Percentiles rank a stretch among this genome's conserved stretches.
These are phyloP conservation scores for Pochonia chlamydosporia DNA, from an alignment of 2,329 filamentous ascomycete species.

Conservation along the genomic window DNA sequence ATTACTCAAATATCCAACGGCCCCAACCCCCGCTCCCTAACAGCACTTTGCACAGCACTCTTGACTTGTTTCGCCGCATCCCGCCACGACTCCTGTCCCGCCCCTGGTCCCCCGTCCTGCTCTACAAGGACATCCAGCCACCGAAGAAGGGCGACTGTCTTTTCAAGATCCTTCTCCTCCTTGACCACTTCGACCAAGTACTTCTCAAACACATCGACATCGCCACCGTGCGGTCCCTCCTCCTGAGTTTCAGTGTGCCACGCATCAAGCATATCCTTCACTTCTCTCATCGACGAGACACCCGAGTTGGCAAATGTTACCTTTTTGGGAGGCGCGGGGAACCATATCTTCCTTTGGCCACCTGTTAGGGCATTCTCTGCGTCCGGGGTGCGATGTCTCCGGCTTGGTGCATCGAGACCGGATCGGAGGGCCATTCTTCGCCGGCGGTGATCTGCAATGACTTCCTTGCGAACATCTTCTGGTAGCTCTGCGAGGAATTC, in stretches of 20 bases:
- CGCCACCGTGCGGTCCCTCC: constrained; percentile 73
- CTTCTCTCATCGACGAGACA: constrained; percentile 44
- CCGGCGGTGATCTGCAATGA: constrained; percentile 63
- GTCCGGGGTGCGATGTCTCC: constrained; percentile 18
- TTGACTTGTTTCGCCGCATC: constrained; percentile 38
- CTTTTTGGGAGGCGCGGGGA: constrained; percentile 40
- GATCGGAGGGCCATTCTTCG: constrained; percentile 52
- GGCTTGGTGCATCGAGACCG: constrained; percentile 35
- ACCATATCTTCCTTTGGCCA: constrained; percentile 39
- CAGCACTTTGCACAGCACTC: constrained; percentile 47
- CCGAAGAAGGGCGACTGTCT: constrained; percentile 61
- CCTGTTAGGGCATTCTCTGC: constrained; percentile 19
- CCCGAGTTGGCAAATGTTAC: constrained; percentile 39
- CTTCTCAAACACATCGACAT: constrained; percentile 66
- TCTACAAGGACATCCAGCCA: constrained; percentile 60
- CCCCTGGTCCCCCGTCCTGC: constrained; percentile 32
- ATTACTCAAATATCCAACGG: constrained; percentile 33
- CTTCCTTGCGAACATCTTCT: constrained; percentile 70
- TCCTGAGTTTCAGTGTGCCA: constrained; percentile 70
- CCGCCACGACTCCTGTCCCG: constrained; percentile 40
- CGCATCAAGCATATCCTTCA: constrained; percentile 66
- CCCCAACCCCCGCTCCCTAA: constrained; percentile 50
- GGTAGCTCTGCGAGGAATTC: constrained; percentile 80
- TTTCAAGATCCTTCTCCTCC: constrained; percentile 73
- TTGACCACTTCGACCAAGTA: constrained; percentile 68